Conservation (phyloP, 2,329 filamentous ascomycete genomes). For the Colletotrichum gloeosporioides region DNA sequence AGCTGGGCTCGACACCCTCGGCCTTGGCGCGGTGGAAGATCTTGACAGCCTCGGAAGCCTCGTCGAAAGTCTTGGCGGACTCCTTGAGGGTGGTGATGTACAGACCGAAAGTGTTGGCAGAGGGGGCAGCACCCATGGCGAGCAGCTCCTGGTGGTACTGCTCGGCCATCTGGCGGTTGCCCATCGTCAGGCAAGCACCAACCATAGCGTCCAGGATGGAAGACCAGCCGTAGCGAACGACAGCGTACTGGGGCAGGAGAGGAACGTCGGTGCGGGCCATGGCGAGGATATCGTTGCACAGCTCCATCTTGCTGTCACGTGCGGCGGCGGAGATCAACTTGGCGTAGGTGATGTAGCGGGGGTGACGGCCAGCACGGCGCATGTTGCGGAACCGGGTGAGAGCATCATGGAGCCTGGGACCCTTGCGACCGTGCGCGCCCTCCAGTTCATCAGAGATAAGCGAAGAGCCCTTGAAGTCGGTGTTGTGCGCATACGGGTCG, state of each 20-base stretch:
- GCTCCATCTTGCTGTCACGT: conserved; percentile 79
- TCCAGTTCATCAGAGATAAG: conserved; percentile 91
- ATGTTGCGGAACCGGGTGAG: conserved; percentile 89
- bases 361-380: conserved; percentile 87
- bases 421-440: conserved; percentile 75
- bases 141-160: conserved; percentile 92
- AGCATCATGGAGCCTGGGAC: conserved; percentile 79
- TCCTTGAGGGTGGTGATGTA: conserved; percentile 99
- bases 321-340: conserved; percentile 93
- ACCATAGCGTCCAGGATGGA: conserved; percentile 97
- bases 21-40: conserved; percentile 94
- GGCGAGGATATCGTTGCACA: conserved; percentile 84
- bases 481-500: conserved; percentile 89
- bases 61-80: conserved; percentile 95
- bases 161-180: conserved; percentile 80
- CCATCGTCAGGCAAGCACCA: conserved; percentile 83
- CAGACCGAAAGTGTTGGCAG: conserved; percentile 95
- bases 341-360: conserved; percentile 94
- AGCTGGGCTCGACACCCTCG: conserved; percentile 94
- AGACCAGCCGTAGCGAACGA: conserved; percentile 94
- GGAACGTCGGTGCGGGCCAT: conserved; percentile 93
- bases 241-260: conserved; percentile 79
- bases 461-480: conserved; percentile 92
- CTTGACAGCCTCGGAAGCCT: conserved; percentile 94
- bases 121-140: conserved; percentile 88